Percentiles rank a stretch among this genome's conserved stretches.
These are phyloP conservation scores for Alnus glutinosa DNA, from an alignment of 306 rosid genomes.

Conservation along the genomic window DNA sequence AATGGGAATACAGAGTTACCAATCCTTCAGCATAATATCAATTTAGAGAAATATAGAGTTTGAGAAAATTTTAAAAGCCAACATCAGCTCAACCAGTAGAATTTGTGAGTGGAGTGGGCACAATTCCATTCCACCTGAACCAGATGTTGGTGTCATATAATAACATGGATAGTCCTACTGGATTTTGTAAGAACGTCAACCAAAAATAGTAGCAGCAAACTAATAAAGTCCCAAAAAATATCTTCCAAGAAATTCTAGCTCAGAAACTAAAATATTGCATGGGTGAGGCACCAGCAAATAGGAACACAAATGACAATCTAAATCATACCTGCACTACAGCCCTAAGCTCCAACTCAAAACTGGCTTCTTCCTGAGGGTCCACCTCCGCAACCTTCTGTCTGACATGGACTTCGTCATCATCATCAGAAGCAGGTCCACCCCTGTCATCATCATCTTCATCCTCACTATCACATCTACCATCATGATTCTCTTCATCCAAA, in stretches of 20 bases:
- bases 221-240: not conserved
- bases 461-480: constrained; percentile 76
- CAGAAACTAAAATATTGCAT: not conserved
- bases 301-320: constrained; percentile 25
- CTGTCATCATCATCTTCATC: constrained; percentile 82
- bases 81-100: not conserved
- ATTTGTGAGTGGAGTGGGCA: not conserved
- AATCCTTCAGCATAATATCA: constrained; percentile 9
- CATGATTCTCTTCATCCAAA: constrained; percentile 80
- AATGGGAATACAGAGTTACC: constrained; percentile 9
- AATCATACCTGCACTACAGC: constrained; percentile 86
- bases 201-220: not conserved
- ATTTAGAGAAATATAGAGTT: not conserved
- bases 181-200: not conserved
- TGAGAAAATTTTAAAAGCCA: not conserved
- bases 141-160: not conserved
- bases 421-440: constrained; percentile 83
- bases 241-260: constrained; percentile 6
- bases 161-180: not conserved
- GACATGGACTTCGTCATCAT: constrained; percentile 94
- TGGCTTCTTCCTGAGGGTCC: constrained; percentile 92
- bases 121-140: not conserved
- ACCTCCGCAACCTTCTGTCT: constrained; percentile 82
- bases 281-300: constrained; percentile 17
- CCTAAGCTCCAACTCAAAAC: constrained; percentile 86